Base-by-base conservation (phyloP, 2,329 filamentous ascomycete genomes). In the Aspergillus versicolor region DNA sequence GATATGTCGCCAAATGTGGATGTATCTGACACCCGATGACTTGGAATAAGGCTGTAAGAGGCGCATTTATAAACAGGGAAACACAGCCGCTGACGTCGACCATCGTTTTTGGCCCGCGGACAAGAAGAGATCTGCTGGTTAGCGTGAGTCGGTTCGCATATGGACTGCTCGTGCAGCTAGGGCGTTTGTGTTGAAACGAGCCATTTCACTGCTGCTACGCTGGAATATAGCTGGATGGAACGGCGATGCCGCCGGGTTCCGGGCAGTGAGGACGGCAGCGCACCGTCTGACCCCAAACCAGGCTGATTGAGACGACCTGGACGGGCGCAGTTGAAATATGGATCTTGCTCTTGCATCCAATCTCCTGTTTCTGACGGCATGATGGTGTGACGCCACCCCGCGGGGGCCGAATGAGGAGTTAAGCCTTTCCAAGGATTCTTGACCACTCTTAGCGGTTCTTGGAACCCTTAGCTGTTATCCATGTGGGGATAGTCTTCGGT, bases 31-130 rank as follows among this genome's bases (percentile, higher is more conserved):
- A 15, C 12, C 43, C 15, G 27, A 30, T 30, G 27, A 15, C 34
- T n/a, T 38, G 37, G n/a, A 13, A 41, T 9, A n/a, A 38, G 41
- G 8, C 41, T 24, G n/a, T 38, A 37, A 38, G 50, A 37, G 41
- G 30, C 51, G 43, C 34, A 17, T 3, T 24, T 54, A 32, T 40
- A 22, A 24, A 34, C 51, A 38, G 51, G 51, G 51, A 47, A 54
- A 5, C 34, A 12, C 46, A 46, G 51, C 51, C 51, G 34, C 51
- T 54, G 51, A 54, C 51, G 51, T 47, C 40, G 21, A 30, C 32
- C 15, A 2, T 4, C 7, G 4, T 8, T 17, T n/a, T 12, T 37
- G 13, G 2, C 34, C 15, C 27, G 27, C 27, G 17, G 19, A 5
- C 27, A 13, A 32, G 8, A 19, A 34, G 8, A 7, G 41, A 21